Evolutionary conservation across 2,329 filamentous ascomycete genomes (phyloP), one percentile per base, ranked within the genome.

Genomic region (Apiospora sp.): DNA sequence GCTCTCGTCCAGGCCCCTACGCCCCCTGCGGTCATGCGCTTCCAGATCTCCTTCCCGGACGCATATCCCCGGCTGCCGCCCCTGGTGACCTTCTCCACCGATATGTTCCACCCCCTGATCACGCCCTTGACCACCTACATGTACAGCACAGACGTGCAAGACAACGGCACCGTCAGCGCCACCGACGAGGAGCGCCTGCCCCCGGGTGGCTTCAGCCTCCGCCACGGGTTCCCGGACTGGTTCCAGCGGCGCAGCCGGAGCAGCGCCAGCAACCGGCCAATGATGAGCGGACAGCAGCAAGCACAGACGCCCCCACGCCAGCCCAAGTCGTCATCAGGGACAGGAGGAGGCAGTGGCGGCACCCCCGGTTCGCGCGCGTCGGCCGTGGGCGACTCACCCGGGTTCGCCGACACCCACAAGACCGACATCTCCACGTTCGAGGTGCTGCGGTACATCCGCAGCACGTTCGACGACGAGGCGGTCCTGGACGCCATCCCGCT

Each of bases 111-210:
- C 81, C 96, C 96, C 24, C 87, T 99, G 58, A 92, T 98, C 76
- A 95, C 95, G 10, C 95, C 96, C 49, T 87, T 97, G 74, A 98
- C 95, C n/a, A 98, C 94, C 4, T 97, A 98, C 83, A 96, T 94
- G 80, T 97, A 97, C 85, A 93, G 94, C 58, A 95, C 94, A 74
- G 92, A 93, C 72, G 90, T 93, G 48, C 90, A 93, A 74, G 92
- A 91, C 74, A 89, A 89, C 72, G 94, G 93, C 68, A 94, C 94
- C 0, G 92, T 95, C 74, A 96, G 93, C 80, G 94, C 94, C 12
- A 92, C 91, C 1, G 94, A 98, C 77, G 92, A 94, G 46, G 94
- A 97, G 80, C 87, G 93, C 19, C 85, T 98, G 70, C 93, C 95
- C 0, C 95, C 96, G 0, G 96, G 96, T 1, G 94, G 94, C 0